These are phyloP conservation scores for Chytriomyces sp. DNA, from an alignment of 192 early-diverging fungal species.

Conservation along the genomic window DNA sequence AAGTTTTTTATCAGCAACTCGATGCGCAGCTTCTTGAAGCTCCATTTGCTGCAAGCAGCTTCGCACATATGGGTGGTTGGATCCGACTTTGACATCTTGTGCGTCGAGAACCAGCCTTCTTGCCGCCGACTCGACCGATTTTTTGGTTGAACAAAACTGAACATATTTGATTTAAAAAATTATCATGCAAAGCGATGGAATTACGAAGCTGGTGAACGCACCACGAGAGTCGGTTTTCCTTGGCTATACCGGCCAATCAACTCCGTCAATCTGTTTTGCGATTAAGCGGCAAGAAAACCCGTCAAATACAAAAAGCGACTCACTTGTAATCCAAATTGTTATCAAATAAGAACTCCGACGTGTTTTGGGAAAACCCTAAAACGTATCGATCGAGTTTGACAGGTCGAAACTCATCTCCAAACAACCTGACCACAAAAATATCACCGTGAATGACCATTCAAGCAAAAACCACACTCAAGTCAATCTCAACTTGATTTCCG, in stretches of 20 bases:
- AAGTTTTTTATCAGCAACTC: conserved; percentile 53
- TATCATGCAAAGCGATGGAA: neutral
- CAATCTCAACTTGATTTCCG: conserved; percentile 25
- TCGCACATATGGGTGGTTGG: conserved; percentile 50
- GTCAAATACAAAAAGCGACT: neutral
- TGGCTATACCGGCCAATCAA: conserved; percentile 43
- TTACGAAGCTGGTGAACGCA: conserved; percentile 5
- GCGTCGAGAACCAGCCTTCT: conserved; percentile 38
- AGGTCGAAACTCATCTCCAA: conserved; percentile 76
- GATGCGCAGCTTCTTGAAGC: conserved; percentile 15
- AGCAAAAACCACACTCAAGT: conserved; percentile 21
- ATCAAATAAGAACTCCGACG: conserved; percentile 64
- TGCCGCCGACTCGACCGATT: conserved; percentile 48
- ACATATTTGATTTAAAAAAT: neutral
- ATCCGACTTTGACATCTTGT: conserved; percentile 19
- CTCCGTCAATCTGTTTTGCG: conserved; percentile 40
- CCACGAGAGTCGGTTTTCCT: conserved; percentile 53
- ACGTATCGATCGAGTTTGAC: conserved; percentile 63
- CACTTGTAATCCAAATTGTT: conserved; percentile 58
- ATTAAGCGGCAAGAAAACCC: neutral
- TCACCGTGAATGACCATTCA: neutral
- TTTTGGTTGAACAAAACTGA: conserved; percentile 58
- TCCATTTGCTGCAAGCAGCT: conserved; percentile 30
- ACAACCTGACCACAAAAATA: conserved; percentile 43
- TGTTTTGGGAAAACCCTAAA: conserved; percentile 47